A percentile compares a stretch with the other conserved stretches of the same genome.
Conservation (phyloP, 179 eudicot species). For the Camellia oleifera region DNA sequence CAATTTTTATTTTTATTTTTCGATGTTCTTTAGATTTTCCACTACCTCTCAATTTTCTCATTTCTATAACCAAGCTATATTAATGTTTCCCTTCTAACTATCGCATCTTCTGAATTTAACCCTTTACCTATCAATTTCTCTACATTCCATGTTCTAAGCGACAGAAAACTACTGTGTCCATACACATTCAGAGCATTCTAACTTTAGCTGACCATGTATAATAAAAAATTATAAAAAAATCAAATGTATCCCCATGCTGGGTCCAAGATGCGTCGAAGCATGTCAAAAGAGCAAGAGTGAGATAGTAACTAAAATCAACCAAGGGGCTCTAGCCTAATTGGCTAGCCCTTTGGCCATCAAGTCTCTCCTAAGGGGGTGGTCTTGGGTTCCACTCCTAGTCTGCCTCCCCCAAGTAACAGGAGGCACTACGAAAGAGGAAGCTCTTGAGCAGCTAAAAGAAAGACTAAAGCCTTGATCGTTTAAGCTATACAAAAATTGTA, state of each 20-base stretch:
- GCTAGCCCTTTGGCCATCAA: too few relatives aligned
- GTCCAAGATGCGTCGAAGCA: constrained; percentile 4
- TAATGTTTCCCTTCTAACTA: background rate
- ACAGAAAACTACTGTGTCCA: too few relatives aligned
- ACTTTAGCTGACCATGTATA: background rate
- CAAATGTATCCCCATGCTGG: background rate
- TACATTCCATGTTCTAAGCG: background rate
- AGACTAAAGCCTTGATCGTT: background rate
- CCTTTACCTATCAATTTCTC: background rate
- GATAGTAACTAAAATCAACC: background rate
- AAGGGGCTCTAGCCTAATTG: too few relatives aligned
- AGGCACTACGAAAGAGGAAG: background rate
- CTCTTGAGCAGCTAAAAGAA: background rate
- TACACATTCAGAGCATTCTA: background rate
- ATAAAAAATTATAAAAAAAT: background rate
- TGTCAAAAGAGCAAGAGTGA: background rate
- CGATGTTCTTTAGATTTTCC: background rate
- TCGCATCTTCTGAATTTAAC: background rate
- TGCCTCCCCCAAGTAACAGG: background rate
- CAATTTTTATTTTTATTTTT: background rate
- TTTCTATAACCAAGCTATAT: background rate
- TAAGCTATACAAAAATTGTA: background rate
- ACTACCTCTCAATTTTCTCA: background rate
- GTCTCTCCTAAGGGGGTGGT: too few relatives aligned
- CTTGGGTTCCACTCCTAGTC: background rate